Conservation (phyloP, 225 moss, liverwort and hornwort genomes). For the Pseudisothecium myosuroides region DNA sequence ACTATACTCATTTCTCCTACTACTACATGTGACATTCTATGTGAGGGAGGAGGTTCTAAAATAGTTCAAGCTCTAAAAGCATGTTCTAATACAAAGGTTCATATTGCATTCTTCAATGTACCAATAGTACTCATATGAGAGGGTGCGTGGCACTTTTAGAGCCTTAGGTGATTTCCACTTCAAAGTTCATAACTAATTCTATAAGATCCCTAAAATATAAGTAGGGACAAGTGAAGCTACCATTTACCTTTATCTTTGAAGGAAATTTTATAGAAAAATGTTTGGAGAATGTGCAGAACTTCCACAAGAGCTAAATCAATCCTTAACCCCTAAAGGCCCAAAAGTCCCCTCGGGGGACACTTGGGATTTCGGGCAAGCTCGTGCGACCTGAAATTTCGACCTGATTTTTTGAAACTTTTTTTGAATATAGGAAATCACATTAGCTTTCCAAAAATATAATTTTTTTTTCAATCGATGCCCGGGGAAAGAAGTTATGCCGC, state of each 20-base stretch:
- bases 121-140: neutral
- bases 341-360: too few species aligned
- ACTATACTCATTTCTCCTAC: neutral
- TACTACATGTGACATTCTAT: neutral
- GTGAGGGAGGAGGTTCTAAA: neutral
- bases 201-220: neutral
- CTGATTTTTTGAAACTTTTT: too few species aligned
- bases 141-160: neutral
- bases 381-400: too few species aligned
- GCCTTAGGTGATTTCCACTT: neutral
- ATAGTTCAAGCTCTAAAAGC: neutral
- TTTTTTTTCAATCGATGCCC: too few species aligned
- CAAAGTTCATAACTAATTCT: neutral
- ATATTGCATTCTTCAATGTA: neutral
- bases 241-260: neutral
- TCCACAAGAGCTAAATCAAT: neutral
- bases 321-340: too few species aligned
- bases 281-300: neutral
- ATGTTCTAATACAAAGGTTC: neutral
- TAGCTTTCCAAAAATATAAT: too few species aligned
- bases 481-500: too few species aligned
- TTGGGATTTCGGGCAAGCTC: too few species aligned
- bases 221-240: accelerated
- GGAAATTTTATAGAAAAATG: neutral
- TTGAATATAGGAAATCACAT: too few species aligned